A percentile compares a stretch with the other conserved stretches of the same genome.
Evolutionary conservation across 331 rosid genomes (phyloP).

Genomic region (Spiraea crenata): DNA sequence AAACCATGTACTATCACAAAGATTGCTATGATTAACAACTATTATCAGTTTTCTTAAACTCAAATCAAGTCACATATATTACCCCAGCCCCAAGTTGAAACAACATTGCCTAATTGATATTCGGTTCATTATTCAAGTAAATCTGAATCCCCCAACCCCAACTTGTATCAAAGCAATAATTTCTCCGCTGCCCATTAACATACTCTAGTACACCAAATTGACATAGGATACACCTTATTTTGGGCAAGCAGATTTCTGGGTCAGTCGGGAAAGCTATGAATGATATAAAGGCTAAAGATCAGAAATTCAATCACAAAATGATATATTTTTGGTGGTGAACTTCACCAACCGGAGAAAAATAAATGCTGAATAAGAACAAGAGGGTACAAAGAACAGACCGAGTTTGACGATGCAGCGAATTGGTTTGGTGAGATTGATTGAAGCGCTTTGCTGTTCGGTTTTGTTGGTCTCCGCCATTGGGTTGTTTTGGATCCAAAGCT

Average conservation of each 20-base stretch:
- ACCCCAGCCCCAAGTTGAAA: constrained; percentile 3
- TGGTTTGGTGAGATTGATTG: constrained; percentile 30
- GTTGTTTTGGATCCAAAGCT: neutral
- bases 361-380: neutral
- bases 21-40: neutral
- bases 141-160: neutral
- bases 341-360: constrained; percentile 10
- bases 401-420: constrained; percentile 88
- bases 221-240: neutral
- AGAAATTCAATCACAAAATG: neutral
- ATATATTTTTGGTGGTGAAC: neutral
- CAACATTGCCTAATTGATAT: neutral
- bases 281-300: neutral
- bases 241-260: constrained; percentile 3
- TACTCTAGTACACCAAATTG: neutral
- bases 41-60: neutral
- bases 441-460: constrained; percentile 16
- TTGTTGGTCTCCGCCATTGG: constrained; percentile 19
- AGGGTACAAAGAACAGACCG: constrained; percentile 34
- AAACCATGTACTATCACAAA: neutral
- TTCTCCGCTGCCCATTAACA: constrained; percentile 2
- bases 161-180: neutral
- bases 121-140: too few species aligned
- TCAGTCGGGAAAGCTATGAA: neutral
- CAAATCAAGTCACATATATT: neutral